Evolutionary conservation across 164 flowering plant species (phyloP).

Genomic region (Aristolochia contorta): DNA sequence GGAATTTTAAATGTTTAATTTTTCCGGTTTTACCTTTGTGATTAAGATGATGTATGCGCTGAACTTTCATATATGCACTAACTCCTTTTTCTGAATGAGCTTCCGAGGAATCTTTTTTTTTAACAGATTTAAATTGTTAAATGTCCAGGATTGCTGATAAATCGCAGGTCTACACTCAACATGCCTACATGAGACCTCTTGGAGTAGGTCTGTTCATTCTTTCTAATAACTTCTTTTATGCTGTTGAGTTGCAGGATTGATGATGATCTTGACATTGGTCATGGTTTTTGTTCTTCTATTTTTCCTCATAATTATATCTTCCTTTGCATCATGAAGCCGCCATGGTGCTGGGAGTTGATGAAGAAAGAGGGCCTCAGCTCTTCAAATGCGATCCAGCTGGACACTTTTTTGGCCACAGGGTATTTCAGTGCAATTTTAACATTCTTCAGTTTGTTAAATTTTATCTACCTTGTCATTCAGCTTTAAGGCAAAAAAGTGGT

Average conservation of each 20-base stretch:
- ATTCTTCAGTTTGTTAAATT: no score
- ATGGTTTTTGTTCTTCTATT: neutral
- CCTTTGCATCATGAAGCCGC: constrained; percentile 44
- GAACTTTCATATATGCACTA: no score
- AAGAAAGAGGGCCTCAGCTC: constrained; percentile 83
- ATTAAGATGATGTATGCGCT: no score
- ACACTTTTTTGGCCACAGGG: constrained; percentile 96
- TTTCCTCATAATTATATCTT: constrained; percentile 1
- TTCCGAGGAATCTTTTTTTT: neutral
- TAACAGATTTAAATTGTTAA: neutral
- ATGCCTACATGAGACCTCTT: constrained; percentile 99
- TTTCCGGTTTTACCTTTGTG: no score
- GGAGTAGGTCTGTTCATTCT: constrained; percentile 63
- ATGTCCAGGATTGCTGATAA: constrained; percentile 90
- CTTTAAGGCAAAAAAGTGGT: no score
- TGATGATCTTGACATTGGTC: neutral
- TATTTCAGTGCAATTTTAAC: constrained; percentile 10
- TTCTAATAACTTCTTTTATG: neutral
- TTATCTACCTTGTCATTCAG: no score
- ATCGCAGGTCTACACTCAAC: constrained; percentile 94
- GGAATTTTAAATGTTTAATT: no score
- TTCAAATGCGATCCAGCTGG: constrained; percentile 99
- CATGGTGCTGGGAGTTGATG: constrained; percentile 93
- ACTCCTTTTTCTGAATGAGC: neutral
- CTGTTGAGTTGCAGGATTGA: no score